Percentiles rank a stretch among this genome's conserved stretches.
phyloP scores from a whole-genome alignment of 2,329 filamentous ascomycete genomes.

The Aspergillus brunneoviolaceus region DNA sequence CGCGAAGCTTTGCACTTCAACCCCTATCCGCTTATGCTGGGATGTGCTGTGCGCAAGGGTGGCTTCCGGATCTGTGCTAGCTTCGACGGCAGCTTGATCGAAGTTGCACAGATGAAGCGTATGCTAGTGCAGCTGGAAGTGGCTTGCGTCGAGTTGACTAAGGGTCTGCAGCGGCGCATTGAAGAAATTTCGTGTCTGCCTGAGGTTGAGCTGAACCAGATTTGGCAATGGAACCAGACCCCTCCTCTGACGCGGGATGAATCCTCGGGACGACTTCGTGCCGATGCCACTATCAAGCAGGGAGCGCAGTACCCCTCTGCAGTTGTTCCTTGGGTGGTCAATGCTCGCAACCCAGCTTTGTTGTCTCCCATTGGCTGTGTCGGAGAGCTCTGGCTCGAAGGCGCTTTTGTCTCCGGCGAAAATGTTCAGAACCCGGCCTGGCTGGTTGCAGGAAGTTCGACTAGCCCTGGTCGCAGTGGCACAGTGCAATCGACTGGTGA shows the following conservation, averaged over 20 bases:
- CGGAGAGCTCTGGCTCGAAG: slow-evolving; percentile 45
- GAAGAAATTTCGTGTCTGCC: slow-evolving; percentile 41
- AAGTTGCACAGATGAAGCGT: slow-evolving; percentile 37
- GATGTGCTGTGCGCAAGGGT: slow-evolving; percentile 43
- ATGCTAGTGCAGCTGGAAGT: slow-evolving; percentile 39
- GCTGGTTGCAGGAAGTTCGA: slow-evolving; percentile 35
- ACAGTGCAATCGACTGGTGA: slow-evolving; percentile 34
- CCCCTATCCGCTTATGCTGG: slow-evolving; percentile 52
- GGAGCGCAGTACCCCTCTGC: slow-evolving; percentile 37
- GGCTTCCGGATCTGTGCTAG: slow-evolving; percentile 48
- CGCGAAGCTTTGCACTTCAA: slow-evolving; percentile 45
- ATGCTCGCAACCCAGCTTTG: slow-evolving; percentile 32
- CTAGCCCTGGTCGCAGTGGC: slow-evolving; percentile 30
- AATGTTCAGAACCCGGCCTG: slow-evolving; percentile 26
- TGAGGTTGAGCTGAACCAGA: slow-evolving; percentile 39
- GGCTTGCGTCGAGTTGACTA: slow-evolving; percentile 28
- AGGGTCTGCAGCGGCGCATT: slow-evolving; percentile 25
- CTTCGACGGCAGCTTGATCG: slow-evolving; percentile 43
- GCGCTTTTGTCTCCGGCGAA: slow-evolving; percentile 29
- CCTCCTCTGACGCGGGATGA: slow-evolving; percentile 38
- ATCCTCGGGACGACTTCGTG: slow-evolving; percentile 24
- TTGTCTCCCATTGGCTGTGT: slow-evolving; percentile 44
- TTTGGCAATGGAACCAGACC: slow-evolving; percentile 45
- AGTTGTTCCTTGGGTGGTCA: slow-evolving; percentile 30
- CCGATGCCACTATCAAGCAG: slow-evolving; percentile 19